Conservation (phyloP, 352 stramenopile species). For the Phytophthora europaea region DNA sequence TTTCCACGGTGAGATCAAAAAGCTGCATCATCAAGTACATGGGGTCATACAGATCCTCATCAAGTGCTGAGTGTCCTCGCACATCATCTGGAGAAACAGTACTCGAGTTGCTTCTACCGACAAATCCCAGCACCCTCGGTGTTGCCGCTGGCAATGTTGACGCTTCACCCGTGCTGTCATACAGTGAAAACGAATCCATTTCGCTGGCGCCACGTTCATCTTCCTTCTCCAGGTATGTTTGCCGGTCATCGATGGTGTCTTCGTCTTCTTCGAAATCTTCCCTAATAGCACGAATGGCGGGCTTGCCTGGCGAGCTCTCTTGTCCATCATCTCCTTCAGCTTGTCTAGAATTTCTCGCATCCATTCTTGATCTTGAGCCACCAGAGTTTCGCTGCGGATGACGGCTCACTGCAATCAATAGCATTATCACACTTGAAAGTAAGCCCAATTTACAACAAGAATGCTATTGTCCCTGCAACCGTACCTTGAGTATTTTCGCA, state of each 20-base stretch:
- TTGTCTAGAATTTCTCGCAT: slow-evolving; percentile 22
- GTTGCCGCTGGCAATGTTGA: slow-evolving; percentile 5
- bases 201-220: slow-evolving; percentile 9
- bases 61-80: background rate
- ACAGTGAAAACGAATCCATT: slow-evolving; percentile 42
- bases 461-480: background rate
- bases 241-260: slow-evolving; percentile 7
- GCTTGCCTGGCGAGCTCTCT: slow-evolving; percentile 25
- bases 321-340: slow-evolving; percentile 40
- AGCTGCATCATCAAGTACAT: slow-evolving; percentile 88
- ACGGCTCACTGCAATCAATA: slow-evolving; percentile 29
- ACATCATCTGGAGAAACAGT: background rate
- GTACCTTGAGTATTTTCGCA: slow-evolving; percentile 63
- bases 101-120: background rate
- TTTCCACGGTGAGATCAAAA: slow-evolving; percentile 70
- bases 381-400: slow-evolving; percentile 1
- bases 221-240: slow-evolving; percentile 6
- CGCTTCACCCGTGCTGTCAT: slow-evolving; percentile 21
- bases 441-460: background rate
- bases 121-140: slow-evolving; percentile 18
- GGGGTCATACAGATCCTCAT: slow-evolving; percentile 53
- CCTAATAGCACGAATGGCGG: slow-evolving; percentile 31
- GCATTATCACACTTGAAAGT: background rate
- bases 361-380: slow-evolving; percentile 9
- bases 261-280: slow-evolving; percentile 42